Evolutionary conservation across 805 yeast species (phyloP), one percentile per base, ranked within the genome.

Genomic region (Blastobotrys americana): DNA sequence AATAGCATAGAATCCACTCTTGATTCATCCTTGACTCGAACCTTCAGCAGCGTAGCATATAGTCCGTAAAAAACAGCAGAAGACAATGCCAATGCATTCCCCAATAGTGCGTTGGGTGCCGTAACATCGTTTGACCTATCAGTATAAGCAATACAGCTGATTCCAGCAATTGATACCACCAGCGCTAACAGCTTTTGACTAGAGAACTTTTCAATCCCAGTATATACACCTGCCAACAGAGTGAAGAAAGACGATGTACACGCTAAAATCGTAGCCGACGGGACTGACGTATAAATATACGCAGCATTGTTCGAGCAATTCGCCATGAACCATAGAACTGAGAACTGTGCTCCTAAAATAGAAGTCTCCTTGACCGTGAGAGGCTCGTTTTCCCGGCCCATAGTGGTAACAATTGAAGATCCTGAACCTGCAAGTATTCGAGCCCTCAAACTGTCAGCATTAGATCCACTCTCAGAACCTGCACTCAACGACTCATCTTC

Each of bases 241-340:
- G 98, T 93, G 75, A 93, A 93, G 60, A 93, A 88, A 5, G 96
- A 84, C 3, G 95, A 82, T 0, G 97, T 89, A 31, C 96, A 84
- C 15, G 96, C 84, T 34, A 93, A 66, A 19, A 93, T 90, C 2
- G 97, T 93, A 57, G 94, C 97, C 10, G 93, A 82, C 2, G 95
- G 94, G 17, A 93, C 98, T 9, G 89, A 80, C 0, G 98, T 93
- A 63, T 82, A 93, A 19, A 83, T 74, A 42, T 93, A 69, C 17
- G 95, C 80, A 0, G 95, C 86, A 64, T 93, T 93, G 25, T 93
- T 87, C 45, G 85, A 82, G 51, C 89, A 71, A 62, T 93, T 93
- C 2, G 97, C 95, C 15, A 80, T 49, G 59, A 86, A 93, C 98
- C 98, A 93, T 36, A 93, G 68, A 2, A 84, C 65, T 51, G 94